Base-by-base conservation (phyloP, 306 rosid species). In the Trichosanthes cucumerina region DNA sequence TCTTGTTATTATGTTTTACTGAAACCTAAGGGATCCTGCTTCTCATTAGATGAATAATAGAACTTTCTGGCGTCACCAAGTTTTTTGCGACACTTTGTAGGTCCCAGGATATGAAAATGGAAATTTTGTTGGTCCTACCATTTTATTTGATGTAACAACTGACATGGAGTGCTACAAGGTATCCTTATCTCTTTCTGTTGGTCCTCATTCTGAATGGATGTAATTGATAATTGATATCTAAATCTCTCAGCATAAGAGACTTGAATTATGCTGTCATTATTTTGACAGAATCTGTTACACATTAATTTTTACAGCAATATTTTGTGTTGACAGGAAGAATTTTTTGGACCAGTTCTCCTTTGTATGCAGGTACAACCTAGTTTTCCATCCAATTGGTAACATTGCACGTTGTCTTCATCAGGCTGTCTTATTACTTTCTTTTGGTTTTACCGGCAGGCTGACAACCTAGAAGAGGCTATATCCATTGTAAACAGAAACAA, bases 91-190 rank as follows among this genome's bases (percentile, higher is more conserved):
- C 12, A 24, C 44, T 76, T 70, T 79, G 24, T 81, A 91, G 96
- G 89, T 91, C 64, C 87, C 84, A 50, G 96, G 91, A 65, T 91
- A 91, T 38, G 93, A 89, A 86, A 87, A 69, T 26, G 96, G 96
- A 52, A 89, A 89, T 54, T 89, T 91, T 80, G 69, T 91, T 60
- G 93, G 89, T 71, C 96, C 96, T 43, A 91, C 93, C 9, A 87
- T 89, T 80, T 81, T 91, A 85, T 86, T 83, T 36, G 86, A 85
- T 79, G 86, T 89, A 65, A 83, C 93, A 86, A 79, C 86, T 78
- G 75, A 79, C 84, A 91, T 87, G 90, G 90, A 87, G 85, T 91
- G 93, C 88, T 89, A 86, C 80, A 86, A 82, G 91, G 96, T 89
- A 69, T 6, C 14, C 57, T 68, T 41, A 1, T 71, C 38, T 39